Evolutionary conservation across 2,329 filamentous ascomycete species (phyloP), one percentile per base, ranked within the genome.

Genomic region (Diplodia mutila): DNA sequence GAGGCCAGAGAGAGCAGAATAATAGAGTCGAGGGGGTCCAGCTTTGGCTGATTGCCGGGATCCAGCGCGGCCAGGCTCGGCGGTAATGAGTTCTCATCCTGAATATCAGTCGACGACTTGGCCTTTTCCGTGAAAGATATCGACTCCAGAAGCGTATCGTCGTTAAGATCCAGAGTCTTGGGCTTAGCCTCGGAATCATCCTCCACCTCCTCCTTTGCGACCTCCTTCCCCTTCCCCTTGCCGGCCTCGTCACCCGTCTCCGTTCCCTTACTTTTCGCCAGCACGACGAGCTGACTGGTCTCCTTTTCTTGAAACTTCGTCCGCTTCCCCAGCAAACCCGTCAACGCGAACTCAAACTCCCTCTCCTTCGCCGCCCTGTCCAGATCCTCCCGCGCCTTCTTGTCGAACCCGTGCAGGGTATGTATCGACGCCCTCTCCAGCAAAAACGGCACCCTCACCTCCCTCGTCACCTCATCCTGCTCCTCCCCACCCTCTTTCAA

Each of bases 111-210:
- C 11, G 79, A 76, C 0, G 80, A 79, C 1, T 79, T 78, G 1
- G 82, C 75, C 5, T 84, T 81, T 66, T 89, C 86, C 0, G 87
- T 86, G 74, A 97, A 99, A 0, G 90, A 85, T 48, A 99, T 94
- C 3, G 89, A 87, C 76, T 99, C 95, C 1, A 98, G 84, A 0
- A 99, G 84, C 0, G 95, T 98, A 76, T 99, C 95, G 73, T 99
- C 92, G 75, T 98, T 96, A 3, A 98, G 82, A 42, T 91, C 86
- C 16, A 98, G 78, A 2, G 90, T 89, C 72, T 90, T 86, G 0
- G 93, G 93, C 39, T 51, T 39, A 52, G 79, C 81, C 2, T 80
- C 79, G 4, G 76, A 55, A 46, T 72, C 70, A 53, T 72, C 25
- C 42, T 32, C 61, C 18, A 25, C 49, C 7, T 34, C 37, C 16